These are phyloP conservation scores for Nephromyces sp. DNA, from an alignment of 169 alveolate species.

Conservation along the genomic window DNA sequence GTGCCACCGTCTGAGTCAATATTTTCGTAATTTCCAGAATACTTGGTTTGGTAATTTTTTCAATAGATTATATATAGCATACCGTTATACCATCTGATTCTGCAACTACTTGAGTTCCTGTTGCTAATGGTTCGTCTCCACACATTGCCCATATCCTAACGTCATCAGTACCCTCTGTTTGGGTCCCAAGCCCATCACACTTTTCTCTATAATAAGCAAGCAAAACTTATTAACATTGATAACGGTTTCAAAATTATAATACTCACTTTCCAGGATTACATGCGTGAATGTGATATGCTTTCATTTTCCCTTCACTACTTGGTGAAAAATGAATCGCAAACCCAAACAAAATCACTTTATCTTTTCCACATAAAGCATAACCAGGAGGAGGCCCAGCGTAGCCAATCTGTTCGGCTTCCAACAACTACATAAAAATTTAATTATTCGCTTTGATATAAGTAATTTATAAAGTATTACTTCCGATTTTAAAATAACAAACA, in stretches of 20 bases:
- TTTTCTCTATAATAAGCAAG: conserved; percentile 47
- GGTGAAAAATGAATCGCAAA: conserved; percentile 37
- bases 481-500: too few relatives aligned
- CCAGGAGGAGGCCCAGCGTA: conserved; percentile 65
- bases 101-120: conserved; percentile 51
- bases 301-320: background rate
- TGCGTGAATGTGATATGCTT: conserved; percentile 24
- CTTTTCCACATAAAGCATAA: conserved; percentile 60
- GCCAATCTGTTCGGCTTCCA: conserved; percentile 32
- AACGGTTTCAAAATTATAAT: background rate
- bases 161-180: conserved; percentile 31
- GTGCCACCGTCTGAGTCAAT: conserved; percentile 49
- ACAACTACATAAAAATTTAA: conserved; percentile 32
- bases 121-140: conserved; percentile 48
- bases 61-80: background rate
- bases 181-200: conserved; percentile 48
- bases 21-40: too few relatives aligned
- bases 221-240: conserved; percentile 8
- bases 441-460: too few relatives aligned
- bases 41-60: background rate
- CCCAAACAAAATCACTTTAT: conserved; percentile 55
- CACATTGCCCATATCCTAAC: conserved; percentile 58
- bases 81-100: background rate
- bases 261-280: conserved; percentile 23
- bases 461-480: too few relatives aligned